Base-by-base conservation (phyloP, 371 early-diverging fungal species). In the Sporodiniella umbellata region DNA sequence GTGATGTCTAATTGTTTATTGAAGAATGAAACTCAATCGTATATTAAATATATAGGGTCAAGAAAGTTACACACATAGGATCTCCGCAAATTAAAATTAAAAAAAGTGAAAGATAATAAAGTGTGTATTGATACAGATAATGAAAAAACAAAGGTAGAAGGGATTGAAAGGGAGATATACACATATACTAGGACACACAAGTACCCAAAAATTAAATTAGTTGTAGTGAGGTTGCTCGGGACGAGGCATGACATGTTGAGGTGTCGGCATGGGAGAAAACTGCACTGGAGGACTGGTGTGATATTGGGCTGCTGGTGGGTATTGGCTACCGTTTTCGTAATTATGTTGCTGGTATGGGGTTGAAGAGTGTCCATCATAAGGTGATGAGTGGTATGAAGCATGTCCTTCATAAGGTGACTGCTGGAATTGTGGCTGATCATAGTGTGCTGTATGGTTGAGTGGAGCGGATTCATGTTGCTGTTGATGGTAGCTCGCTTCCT, bases 151-250 rank as follows among this genome's bases (percentile, higher is more conserved):
- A n/a, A n/a, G n/a, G n/a, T n/a, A n/a, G n/a, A n/a, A n/a, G n/a
- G n/a, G n/a, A n/a, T n/a, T n/a, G n/a, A n/a, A n/a, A n/a, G n/a
- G n/a, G n/a, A n/a, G n/a, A n/a, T n/a, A n/a, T n/a, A n/a, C n/a
- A n/a, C n/a, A n/a, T n/a, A n/a, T n/a, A n/a, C n/a, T n/a, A n/a
- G n/a, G n/a, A n/a, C n/a, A n/a, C n/a, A 31, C 12, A 1, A 31
- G 31, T 8, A 2, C 7, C 35, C 17, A 45, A 12, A 23, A 47
- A 37, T 23, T 48, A 48, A 23, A 24, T 19, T 33, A 18, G 24
- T 58, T 53, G 28, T 59, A 54, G 33, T 54, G 54, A n/a, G 54
- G 33, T n/a, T 54, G 60, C n/a, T 59, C 54, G 12, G 60, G 60
- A 2, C 49, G 50, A 40, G 59, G 46, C 40, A 53, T 45, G 18